These are phyloP conservation scores for Didymella glomerata DNA, from an alignment of 2,329 filamentous ascomycete species.

Conservation along the genomic window DNA sequence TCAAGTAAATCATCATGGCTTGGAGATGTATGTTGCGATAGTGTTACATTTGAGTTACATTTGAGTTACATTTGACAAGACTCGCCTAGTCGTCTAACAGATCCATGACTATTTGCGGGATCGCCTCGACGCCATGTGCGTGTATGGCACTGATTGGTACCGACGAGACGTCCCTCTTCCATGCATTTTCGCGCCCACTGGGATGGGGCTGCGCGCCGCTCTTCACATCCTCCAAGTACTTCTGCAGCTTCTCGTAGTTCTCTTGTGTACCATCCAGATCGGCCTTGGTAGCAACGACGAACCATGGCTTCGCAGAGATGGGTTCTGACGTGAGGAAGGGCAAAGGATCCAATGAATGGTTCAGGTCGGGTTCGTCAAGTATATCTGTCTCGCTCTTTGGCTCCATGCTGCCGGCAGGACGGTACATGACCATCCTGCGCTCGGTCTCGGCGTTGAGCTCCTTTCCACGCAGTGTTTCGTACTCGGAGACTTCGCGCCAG, in stretches of 20 bases:
- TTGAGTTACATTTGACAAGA: neutral
- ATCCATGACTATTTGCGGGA: constrained; percentile 76
- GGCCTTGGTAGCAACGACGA: constrained; percentile 92
- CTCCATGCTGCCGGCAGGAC: constrained; percentile 33
- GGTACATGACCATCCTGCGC: constrained; percentile 67
- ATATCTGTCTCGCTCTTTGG: constrained; percentile 30
- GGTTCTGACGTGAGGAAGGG: constrained; percentile 66
- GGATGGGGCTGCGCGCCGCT: constrained; percentile 73
- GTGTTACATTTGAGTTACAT: neutral
- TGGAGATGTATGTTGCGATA: neutral
- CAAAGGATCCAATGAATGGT: constrained; percentile 47
- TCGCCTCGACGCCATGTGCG: constrained; percentile 79
- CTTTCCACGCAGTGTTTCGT: constrained; percentile 80
- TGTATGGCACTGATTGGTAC: constrained; percentile 91
- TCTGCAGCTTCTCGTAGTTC: constrained; percentile 75
- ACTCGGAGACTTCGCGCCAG: constrained; percentile 90
- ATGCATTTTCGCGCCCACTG: constrained; percentile 70
- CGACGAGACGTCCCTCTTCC: constrained; percentile 65
- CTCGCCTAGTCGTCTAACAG: constrained; percentile 58
- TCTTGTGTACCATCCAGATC: constrained; percentile 80
- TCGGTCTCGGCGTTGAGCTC: constrained; percentile 72
- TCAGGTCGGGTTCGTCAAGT: constrained; percentile 35
- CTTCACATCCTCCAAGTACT: constrained; percentile 74
- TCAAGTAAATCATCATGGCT: too few species aligned
- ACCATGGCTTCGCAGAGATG: constrained; percentile 96